Evolutionary conservation across 352 stramenopile genomes (phyloP), one percentile per base, ranked within the genome.

Genomic region (Plasmopara muralis): DNA sequence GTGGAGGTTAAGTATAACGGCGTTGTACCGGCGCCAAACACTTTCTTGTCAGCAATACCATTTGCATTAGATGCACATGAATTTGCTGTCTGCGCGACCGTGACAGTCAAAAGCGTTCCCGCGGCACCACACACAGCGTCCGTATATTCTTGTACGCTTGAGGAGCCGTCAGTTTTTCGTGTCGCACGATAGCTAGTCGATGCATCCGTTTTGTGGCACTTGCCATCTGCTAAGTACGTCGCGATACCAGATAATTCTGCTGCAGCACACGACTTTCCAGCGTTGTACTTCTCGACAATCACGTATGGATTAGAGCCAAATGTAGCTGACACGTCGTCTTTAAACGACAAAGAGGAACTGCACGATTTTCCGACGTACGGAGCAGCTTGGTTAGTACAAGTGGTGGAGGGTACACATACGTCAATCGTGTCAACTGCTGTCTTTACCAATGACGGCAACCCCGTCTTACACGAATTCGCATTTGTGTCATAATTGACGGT

Each of bases 181-280:
- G 40, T 60, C 0, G 46, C 46, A n/a, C 6, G 28, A n/a, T 60
- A 60, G 33, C 39, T 44, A 18, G 8, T 55, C 5, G 33, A 6
- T 8, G 39, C 0, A 12, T 14, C 34, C 0, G 38, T 50, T 12
- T 47, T 47, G 46, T 61, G 46, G 25, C 54, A 61, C n/a, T 43
- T 50, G 9, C 47, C 47, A 16, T 61, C 47, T 8, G 54, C 54
- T 41, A 51, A 6, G 14, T 56, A 61, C 16, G 53, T 43, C 8
- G 31, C 34, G 16, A 55, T 50, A 20, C 25, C 18, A 16, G 34
- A 14, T n/a, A 57, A 18, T 13, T 38, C 2, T 13, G 29, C n/a
- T 37, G 18, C 18, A 38, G 29, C 40, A 20, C 53, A 60, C 8
- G 2, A 29, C 10, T 51, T 2, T 0, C 14, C 33, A 16, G 45